Evolutionary conservation across 768 basidiomycete genomes (phyloP).

Genomic region (Mycena crocata): DNA sequence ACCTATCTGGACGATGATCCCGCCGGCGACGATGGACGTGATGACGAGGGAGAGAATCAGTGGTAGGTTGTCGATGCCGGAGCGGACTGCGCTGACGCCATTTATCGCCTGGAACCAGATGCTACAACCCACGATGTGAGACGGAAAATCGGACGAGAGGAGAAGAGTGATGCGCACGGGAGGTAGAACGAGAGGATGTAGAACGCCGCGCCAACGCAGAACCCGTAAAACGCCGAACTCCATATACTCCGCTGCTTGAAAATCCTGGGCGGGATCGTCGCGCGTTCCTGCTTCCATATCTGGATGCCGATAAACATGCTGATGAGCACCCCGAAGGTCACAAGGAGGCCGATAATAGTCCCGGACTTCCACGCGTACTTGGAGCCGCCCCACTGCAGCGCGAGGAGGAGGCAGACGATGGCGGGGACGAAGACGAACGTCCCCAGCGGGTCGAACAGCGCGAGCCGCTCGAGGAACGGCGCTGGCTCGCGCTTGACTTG

Average conservation of each 20-base stretch:
- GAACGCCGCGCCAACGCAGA: slow-evolving; percentile 27
- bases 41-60: slow-evolving; percentile 52
- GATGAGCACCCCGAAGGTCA: slow-evolving; percentile 18
- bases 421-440: too few relatives aligned
- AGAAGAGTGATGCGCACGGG: neutral
- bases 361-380: slow-evolving; percentile 52
- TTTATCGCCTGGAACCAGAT: slow-evolving; percentile 51
- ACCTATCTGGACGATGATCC: slow-evolving; percentile 45
- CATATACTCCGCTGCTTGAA: slow-evolving; percentile 24
- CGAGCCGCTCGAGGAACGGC: too few relatives aligned
- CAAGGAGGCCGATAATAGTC: slow-evolving; percentile 13
- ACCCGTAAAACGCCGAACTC: slow-evolving; percentile 22
- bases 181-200: slow-evolving; percentile 22
- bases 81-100: slow-evolving; percentile 46
- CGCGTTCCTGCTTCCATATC: slow-evolving; percentile 9
- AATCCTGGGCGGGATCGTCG: slow-evolving; percentile 31
- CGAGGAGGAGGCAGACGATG: slow-evolving; percentile 37
- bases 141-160: too few relatives aligned
- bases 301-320: slow-evolving; percentile 27
- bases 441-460: too few relatives aligned
- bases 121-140: too few relatives aligned
- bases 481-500: too few relatives aligned
- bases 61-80: slow-evolving; percentile 48
- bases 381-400: slow-evolving; percentile 60
- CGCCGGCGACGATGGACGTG: slow-evolving; percentile 51